Conservation (phyloP, 306 rosid species). For the cucumber (Cucumis sativus) region DNA sequence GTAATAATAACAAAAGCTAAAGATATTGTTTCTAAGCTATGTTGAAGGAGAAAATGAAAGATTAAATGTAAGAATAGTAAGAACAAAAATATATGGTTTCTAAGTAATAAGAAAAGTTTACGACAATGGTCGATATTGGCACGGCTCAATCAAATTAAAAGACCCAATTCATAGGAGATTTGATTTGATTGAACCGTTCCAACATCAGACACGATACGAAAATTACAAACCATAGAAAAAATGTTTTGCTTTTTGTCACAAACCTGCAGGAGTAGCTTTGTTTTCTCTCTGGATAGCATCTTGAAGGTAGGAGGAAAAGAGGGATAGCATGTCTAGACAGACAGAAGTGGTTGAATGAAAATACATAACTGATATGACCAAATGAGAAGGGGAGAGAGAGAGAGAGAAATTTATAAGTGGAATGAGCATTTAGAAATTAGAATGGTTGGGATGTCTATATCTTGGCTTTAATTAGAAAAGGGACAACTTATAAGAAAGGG, state of each 20-base stretch:
- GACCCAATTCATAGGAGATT: constrained; percentile 44
- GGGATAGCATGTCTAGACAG: neutral
- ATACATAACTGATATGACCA: neutral
- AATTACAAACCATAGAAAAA: neutral
- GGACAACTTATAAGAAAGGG: neutral
- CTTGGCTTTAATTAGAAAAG: constrained; percentile 14
- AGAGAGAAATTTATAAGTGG: constrained; percentile 13
- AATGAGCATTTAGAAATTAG: constrained; percentile 6
- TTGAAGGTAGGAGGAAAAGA: neutral
- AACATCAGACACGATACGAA: constrained; percentile 30
- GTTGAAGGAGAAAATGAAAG: neutral
- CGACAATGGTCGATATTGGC: constrained; percentile 52
- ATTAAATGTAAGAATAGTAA: neutral
- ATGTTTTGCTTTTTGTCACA: neutral
- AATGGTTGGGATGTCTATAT: constrained; percentile 36
- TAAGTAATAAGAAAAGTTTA: neutral
- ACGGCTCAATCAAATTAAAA: constrained; percentile 80
- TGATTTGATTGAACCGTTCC: constrained; percentile 75
- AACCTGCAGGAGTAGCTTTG: neutral
- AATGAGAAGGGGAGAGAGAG: constrained; percentile 9
- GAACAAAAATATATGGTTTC: neutral
- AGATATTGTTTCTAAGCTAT: neutral
- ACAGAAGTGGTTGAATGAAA: neutral
- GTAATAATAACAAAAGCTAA: neutral
- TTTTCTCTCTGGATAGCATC: neutral